phyloP scores from a whole-genome alignment of 1,284 basidiomycete species.

The Rhodofomes roseus region DNA sequence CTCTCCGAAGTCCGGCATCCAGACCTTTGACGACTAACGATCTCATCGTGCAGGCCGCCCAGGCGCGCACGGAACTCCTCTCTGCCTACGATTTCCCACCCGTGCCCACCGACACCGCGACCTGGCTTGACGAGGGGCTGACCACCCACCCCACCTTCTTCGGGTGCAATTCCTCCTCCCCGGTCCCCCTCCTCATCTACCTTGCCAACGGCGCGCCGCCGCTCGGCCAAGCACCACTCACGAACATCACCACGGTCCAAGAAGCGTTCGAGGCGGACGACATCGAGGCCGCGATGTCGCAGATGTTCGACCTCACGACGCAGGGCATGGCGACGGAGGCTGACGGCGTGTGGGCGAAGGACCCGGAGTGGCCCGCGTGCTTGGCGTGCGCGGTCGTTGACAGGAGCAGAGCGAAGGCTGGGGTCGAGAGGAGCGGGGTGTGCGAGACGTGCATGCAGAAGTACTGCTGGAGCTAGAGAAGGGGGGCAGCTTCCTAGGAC shows the following conservation, averaged over 20 bases:
- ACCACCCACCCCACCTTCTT: constrained; percentile 39
- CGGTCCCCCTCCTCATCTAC: constrained; percentile 26
- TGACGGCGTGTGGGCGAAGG: constrained; percentile 14
- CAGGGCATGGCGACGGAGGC: constrained; percentile 30
- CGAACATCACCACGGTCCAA: constrained; percentile 37
- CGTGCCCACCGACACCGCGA: constrained; percentile 28
- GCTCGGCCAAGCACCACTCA: constrained; percentile 33
- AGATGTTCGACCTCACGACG: constrained; percentile 37
- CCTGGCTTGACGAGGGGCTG: constrained; percentile 32
- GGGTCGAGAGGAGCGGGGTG: constrained; percentile 31
- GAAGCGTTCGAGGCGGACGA: constrained; percentile 25
- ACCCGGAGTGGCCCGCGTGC: constrained; percentile 40
- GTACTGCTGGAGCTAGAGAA: constrained; percentile 34
- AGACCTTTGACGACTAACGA: neutral
- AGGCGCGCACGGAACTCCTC: constrained; percentile 32
- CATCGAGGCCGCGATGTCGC: constrained; percentile 37
- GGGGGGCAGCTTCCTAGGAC: too few relatives aligned
- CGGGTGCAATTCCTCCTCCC: constrained; percentile 32
- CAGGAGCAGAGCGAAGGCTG: constrained; percentile 28
- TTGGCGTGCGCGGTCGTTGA: constrained; percentile 44
- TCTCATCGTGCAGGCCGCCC: constrained; percentile 28
- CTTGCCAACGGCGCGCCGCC: constrained; percentile 41
- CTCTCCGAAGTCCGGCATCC: too few relatives aligned
- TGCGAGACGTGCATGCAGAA: constrained; percentile 33
- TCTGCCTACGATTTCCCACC: constrained; percentile 40